Conservation (phyloP, 2,329 filamentous ascomycete species). For the Microsporum canis region DNA sequence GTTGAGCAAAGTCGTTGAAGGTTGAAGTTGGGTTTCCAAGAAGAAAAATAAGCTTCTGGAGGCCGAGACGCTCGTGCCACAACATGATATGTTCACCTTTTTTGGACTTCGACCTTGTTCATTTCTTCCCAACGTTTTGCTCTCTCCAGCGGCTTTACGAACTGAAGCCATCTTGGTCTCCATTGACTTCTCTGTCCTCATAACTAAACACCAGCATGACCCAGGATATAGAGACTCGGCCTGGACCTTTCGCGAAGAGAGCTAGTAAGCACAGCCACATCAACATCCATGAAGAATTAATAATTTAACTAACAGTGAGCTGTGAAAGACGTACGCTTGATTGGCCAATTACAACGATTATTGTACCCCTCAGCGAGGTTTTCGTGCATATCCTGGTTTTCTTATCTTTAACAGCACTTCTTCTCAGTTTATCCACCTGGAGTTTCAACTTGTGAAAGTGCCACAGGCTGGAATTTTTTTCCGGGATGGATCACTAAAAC, state of each 20-base stretch:
- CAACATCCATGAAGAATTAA: neutral
- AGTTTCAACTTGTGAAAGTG: neutral
- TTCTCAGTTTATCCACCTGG: neutral
- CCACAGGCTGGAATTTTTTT: neutral
- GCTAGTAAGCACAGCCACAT: neutral
- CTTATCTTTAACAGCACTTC: neutral
- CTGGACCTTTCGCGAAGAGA: neutral
- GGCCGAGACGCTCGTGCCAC: neutral
- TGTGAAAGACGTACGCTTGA: neutral
- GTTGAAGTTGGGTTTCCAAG: constrained; percentile 2
- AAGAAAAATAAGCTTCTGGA: neutral
- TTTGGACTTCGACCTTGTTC: neutral
- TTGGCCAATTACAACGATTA: neutral
- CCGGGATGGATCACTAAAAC: neutral
- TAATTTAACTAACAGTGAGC: neutral
- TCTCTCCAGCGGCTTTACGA: neutral
- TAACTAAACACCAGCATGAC: too few relatives aligned
- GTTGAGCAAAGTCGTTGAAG: neutral
- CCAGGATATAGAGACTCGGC: too few relatives aligned
- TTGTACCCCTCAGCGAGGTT: too few relatives aligned
- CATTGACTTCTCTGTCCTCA: too few relatives aligned
- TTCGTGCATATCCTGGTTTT: too few relatives aligned
- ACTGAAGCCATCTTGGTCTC: too few relatives aligned
- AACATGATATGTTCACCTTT: neutral
- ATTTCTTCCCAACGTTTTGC: too few relatives aligned